A percentile compares a stretch with the other conserved stretches of the same genome.
phyloP scores from a whole-genome alignment of 495 filamentous ascomycete genomes.

The Podospora pseudocomata region DNA sequence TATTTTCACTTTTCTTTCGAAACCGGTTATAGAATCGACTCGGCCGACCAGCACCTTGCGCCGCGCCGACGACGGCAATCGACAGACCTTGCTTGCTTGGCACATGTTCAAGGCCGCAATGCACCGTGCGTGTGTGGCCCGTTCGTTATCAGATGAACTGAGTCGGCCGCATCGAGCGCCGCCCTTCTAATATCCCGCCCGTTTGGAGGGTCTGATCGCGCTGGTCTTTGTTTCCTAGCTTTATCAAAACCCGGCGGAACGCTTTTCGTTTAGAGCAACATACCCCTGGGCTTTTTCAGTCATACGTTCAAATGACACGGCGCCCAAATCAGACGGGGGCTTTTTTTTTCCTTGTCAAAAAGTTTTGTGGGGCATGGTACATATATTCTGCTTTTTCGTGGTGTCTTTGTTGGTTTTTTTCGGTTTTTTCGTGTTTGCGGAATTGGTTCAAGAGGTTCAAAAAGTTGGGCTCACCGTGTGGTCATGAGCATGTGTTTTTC shows the following conservation, averaged over 20 bases:
- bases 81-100: no score
- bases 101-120: no score
- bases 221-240: neutral
- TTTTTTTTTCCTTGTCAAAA: constrained; percentile 23
- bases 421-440: constrained; percentile 5
- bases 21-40: constrained; percentile 33
- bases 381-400: constrained; percentile 17
- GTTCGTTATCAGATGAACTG: neutral
- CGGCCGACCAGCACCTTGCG: constrained; percentile 17
- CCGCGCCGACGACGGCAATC: neutral
- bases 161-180: neutral
- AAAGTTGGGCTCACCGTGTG: constrained; percentile 16
- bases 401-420: neutral
- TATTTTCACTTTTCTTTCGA: constrained; percentile 18
- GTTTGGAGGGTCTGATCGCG: neutral
- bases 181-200: neutral
- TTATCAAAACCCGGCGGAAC: constrained; percentile 1
- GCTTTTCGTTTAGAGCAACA: constrained; percentile 8
- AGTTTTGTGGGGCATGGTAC: constrained; percentile 25
- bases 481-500: constrained; percentile 14
- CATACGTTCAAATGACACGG: neutral
- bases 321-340: constrained; percentile 5
- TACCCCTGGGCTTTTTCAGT: constrained; percentile 8
- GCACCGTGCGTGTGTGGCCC: neutral
- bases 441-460: constrained; percentile 18